Percentiles rank a stretch among this genome's conserved stretches.
These are phyloP conservation scores for Prototheca wickerhamii DNA, from an alignment of 163 green algal species.

Conservation along the genomic window DNA sequence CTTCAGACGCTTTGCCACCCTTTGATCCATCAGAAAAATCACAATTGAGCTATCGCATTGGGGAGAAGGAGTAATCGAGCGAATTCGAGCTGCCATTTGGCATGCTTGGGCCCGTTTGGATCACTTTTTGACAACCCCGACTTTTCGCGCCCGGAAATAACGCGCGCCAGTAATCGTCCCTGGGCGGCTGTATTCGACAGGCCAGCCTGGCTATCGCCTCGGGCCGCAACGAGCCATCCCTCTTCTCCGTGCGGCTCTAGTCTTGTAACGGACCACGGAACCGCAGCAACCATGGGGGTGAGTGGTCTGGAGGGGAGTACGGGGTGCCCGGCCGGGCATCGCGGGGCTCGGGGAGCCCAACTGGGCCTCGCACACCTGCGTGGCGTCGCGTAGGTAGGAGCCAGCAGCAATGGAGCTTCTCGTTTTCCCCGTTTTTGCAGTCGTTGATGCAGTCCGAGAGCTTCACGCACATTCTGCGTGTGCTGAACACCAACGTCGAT, in stretches of 20 bases:
- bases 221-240: background rate
- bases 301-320: background rate
- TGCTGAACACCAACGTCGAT: constrained; percentile 99
- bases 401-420: background rate
- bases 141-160: too few species aligned
- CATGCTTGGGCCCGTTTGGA: background rate
- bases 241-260: background rate
- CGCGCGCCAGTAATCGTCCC: too few species aligned
- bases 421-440: constrained; percentile 24
- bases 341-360: background rate
- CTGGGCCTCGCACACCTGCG: background rate
- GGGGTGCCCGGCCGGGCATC: too few species aligned
- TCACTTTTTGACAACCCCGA: too few species aligned
- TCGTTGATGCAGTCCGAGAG: constrained; percentile 79
- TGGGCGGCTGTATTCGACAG: too few species aligned
- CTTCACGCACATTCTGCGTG: constrained; percentile 99
- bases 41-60: background rate
- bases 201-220: too few species aligned
- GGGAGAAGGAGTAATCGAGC: background rate
- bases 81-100: background rate
- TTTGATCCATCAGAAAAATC: background rate
- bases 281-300: background rate
- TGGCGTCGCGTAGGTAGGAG: too few species aligned
- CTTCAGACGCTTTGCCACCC: constrained; percentile 12
- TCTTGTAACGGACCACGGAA: background rate